These are phyloP conservation scores for Metroxylon sagu DNA, from an alignment of 176 grass and related monocot species.

Conservation along the genomic window DNA sequence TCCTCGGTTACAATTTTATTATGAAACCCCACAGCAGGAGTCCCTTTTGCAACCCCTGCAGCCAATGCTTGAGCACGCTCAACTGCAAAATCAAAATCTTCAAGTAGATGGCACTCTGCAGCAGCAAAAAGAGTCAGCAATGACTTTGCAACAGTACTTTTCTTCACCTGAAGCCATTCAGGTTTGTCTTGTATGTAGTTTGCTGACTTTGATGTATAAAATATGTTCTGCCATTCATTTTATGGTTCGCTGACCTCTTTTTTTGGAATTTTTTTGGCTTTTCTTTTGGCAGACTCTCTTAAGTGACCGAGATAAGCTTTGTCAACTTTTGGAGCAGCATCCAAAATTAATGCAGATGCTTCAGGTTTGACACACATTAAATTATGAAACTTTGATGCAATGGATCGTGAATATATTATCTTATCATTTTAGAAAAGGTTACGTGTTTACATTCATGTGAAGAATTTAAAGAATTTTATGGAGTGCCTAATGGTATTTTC, in stretches of 20 bases:
- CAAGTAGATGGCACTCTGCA: slow-evolving; percentile 37
- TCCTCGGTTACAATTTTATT: slow-evolving; percentile 61
- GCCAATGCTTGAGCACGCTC: slow-evolving; percentile 36
- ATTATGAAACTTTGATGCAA: not conserved
- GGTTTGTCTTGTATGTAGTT: slow-evolving; percentile 28
- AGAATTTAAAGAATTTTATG: too few relatives aligned
- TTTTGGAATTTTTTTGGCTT: not conserved
- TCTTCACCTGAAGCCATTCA: slow-evolving; percentile 94
- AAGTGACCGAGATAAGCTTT: slow-evolving; percentile 83
- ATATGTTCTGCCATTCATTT: too few relatives aligned
- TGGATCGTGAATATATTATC: not conserved
- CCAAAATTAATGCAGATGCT: slow-evolving; percentile 99
- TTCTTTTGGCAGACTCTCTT: slow-evolving; percentile 46
- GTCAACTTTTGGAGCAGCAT: slow-evolving; percentile 76
- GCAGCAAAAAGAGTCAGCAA: slow-evolving; percentile 43
- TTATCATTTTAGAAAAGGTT: not conserved
- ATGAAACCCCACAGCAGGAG: slow-evolving; percentile 56
- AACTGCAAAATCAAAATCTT: slow-evolving; percentile 31
- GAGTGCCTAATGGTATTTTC: too few relatives aligned
- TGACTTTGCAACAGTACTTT: slow-evolving; percentile 71
- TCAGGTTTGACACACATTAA: slow-evolving; percentile 53
- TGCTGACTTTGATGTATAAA: too few relatives aligned
- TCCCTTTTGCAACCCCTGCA: slow-evolving; percentile 29
- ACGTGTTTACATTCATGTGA: not conserved
- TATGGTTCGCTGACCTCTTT: too few relatives aligned